Conservation (phyloP, 139 green algal genomes). For the Desmodesmus armatus region DNA sequence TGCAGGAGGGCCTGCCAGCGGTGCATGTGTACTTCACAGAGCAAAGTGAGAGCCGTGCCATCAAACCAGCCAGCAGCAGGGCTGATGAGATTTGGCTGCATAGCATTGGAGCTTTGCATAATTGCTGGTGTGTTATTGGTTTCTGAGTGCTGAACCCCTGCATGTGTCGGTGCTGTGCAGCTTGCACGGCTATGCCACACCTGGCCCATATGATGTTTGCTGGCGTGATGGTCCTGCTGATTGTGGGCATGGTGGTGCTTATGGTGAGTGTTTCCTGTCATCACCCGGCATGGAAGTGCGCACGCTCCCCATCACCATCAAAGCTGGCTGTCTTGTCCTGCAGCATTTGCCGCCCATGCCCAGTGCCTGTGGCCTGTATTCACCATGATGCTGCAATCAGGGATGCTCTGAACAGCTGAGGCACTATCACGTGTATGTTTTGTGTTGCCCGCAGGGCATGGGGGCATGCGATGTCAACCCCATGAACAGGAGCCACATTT, state of each 20-base stretch:
- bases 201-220: neutral
- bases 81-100: neutral
- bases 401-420: neutral
- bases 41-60: too few species aligned
- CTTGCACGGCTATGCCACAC: conserved; percentile 6
- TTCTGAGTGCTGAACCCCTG: neutral
- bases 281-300: neutral
- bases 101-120: neutral
- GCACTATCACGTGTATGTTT: neutral
- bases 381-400: neutral
- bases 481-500: conserved; percentile 6
- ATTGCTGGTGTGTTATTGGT: neutral
- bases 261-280: neutral
- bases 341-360: neutral
- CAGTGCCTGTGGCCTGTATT: neutral
- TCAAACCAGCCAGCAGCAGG: neutral
- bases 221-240: neutral
- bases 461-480: conserved; percentile 20
- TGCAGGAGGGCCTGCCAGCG: neutral
- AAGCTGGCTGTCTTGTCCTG: neutral
- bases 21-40: neutral
- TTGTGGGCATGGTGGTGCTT: neutral
- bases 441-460: neutral
- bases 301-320: neutral
- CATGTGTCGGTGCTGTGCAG: neutral